phyloP scores from a whole-genome alignment of 257 asterid genomes.

The Gynochthodes officinalis region DNA sequence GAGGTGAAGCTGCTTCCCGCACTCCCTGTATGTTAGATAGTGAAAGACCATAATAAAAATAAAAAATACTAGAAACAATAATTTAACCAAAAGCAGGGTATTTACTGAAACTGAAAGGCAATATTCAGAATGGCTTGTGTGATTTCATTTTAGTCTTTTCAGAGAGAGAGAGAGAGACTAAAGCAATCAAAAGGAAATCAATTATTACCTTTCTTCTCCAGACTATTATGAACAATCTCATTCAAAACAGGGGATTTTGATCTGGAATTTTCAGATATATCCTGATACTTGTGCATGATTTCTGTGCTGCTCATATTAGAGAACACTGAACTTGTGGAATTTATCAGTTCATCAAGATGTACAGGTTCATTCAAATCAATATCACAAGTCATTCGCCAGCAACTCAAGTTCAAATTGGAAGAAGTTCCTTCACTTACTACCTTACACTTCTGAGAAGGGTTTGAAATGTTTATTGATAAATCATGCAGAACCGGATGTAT shows the following conservation, averaged over 20 bases:
- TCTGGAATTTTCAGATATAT: constrained; percentile 23
- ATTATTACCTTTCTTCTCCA: constrained; percentile 19
- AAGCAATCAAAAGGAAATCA: not conserved
- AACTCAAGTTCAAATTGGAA: constrained; percentile 25
- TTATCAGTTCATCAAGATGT: constrained; percentile 33
- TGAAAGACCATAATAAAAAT: not conserved
- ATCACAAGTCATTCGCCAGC: constrained; percentile 26
- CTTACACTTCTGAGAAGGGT: constrained; percentile 22
- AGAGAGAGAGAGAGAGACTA: not conserved
- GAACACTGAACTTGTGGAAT: constrained; percentile 27
- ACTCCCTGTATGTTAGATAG: constrained; percentile 7
- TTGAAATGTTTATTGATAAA: constrained; percentile 15
- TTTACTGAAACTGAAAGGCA: not conserved
- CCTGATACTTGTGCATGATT: constrained; percentile 19
- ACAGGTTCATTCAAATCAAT: constrained; percentile 71
- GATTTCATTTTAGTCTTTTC: not conserved
- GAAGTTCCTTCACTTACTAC: constrained; percentile 24
- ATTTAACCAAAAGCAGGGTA: not conserved
- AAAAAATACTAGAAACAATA: not conserved
- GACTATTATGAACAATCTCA: constrained; percentile 7
- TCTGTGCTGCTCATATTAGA: constrained; percentile 23
- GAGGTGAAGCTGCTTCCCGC: constrained; percentile 16
- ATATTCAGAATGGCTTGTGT: not conserved
- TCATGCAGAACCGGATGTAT: constrained; percentile 13
- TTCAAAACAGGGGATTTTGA: constrained; percentile 20